These are phyloP conservation scores for Fusarium sp. DNA, from an alignment of 2,329 filamentous ascomycete species.

Conservation along the genomic window DNA sequence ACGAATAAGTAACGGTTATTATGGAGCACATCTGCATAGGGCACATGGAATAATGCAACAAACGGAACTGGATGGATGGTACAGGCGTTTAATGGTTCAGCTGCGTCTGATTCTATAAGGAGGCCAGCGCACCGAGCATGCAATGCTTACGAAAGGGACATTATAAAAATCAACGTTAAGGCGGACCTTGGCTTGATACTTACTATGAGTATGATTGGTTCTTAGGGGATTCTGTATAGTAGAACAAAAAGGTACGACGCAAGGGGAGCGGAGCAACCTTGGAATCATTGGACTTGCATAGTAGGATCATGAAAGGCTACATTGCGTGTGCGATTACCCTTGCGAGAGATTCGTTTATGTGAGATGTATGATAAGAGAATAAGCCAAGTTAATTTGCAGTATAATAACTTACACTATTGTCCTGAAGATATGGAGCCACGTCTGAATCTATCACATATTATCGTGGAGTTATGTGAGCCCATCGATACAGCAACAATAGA, in stretches of 20 bases:
- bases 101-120: slow-evolving; percentile 13
- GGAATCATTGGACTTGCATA: slow-evolving; percentile 24
- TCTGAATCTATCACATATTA: not conserved
- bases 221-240: slow-evolving; percentile 34
- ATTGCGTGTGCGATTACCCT: slow-evolving; percentile 1
- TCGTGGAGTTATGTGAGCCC: not conserved
- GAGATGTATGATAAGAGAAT: not conserved
- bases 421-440: not conserved
- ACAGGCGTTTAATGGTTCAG: slow-evolving; percentile 33
- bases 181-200: slow-evolving; percentile 9
- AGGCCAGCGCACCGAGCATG: slow-evolving; percentile 24
- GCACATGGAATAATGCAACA: slow-evolving; percentile 23
- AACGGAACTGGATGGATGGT: slow-evolving; percentile 10
- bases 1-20: slow-evolving; percentile 26
- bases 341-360: not conserved
- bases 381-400: not conserved
- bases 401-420: not conserved
- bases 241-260: slow-evolving; percentile 27
- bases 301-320: slow-evolving; percentile 21
- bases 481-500: not conserved
- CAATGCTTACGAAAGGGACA: slow-evolving; percentile 30
- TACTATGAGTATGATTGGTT: slow-evolving; percentile 13
- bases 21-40: slow-evolving; percentile 31
- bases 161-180: slow-evolving; percentile 19
- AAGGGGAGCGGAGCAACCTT: slow-evolving; percentile 1